Evolutionary conservation across 2,329 filamentous ascomycete genomes (phyloP), one percentile per base, ranked within the genome.

Genomic region (Ophiostoma pallidulum): DNA sequence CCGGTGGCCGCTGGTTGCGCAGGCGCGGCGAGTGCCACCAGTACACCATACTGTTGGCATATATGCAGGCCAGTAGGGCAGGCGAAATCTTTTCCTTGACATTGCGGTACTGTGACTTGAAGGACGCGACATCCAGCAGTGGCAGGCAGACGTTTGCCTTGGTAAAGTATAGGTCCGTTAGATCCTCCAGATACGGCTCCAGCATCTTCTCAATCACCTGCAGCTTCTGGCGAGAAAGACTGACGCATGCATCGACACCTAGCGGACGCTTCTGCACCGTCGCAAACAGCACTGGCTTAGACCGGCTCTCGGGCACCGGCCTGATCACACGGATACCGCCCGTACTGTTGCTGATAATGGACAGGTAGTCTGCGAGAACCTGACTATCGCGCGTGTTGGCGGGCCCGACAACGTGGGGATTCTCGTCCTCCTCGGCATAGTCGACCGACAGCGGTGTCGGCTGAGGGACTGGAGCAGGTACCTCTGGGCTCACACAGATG

Each of bases 81-180:
- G 76, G 74, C 0, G 77, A 77, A 44, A 76, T 70, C 9, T 69
- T 65, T 9, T 71, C 65, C 48, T 71, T 70, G 28, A 65, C 60
- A 6, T 63, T 59, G 1, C 58, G 63, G 47, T 72, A 74, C 19
- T 72, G 70, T 10, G 6, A 4, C 66, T 65, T 50, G 47, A 81
- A 77, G 0, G 69, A 67, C 3, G 66, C 59, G 37, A 77, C 72
- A 50, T 82, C 76, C 8, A 82, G 66, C 2, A 82, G 63, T 0
- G 78, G 79, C 50, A 82, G 76, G n/a, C 75, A 77, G n/a, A 65
- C 64, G 57, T 82, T 77, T 33, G 75, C 70, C 47, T 73, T 69
- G 28, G 69, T 64, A 48, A 79, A 72, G 56, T 54, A 72, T 69
- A 73, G 50, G 16, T 69, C 66, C 31, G 80, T 62, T 7, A 81